Conservation (phyloP, 345 rosid species). For the Gossypium australe region DNA sequence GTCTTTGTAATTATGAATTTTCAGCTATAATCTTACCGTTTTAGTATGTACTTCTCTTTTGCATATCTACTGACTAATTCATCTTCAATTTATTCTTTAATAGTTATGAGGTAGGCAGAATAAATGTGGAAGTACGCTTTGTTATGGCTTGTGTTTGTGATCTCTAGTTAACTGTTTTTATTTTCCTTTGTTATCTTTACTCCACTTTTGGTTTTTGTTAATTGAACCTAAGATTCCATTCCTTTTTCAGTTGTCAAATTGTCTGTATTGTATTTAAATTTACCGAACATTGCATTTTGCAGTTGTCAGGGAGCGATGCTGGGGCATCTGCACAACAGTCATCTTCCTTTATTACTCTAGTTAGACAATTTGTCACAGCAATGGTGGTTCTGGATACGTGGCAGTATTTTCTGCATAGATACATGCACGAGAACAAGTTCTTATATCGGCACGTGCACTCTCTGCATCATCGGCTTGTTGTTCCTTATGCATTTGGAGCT, state of each 20-base stretch:
- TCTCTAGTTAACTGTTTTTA: background rate
- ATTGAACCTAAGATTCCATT: background rate
- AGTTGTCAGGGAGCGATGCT: slow-evolving; percentile 66
- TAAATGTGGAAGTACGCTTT: background rate
- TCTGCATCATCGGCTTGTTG: slow-evolving; percentile 74
- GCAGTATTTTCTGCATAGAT: slow-evolving; percentile 87
- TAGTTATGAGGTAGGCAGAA: background rate
- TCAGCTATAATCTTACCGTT: background rate
- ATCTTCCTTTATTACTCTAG: slow-evolving; percentile 46
- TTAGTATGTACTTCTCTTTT: too few species aligned
- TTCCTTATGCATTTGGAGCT: slow-evolving; percentile 86
- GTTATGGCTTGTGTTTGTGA: background rate
- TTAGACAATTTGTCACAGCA: slow-evolving; percentile 60
- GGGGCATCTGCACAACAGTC: slow-evolving; percentile 27
- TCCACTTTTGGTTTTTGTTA: background rate
- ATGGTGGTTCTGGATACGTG: slow-evolving; percentile 77
- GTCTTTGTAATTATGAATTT: background rate
- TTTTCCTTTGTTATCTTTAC: too few species aligned
- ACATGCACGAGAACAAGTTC: slow-evolving; percentile 79
- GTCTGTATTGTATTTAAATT: background rate
- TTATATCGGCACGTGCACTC: slow-evolving; percentile 76
- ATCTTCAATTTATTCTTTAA: background rate
- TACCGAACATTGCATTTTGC: slow-evolving; percentile 8
- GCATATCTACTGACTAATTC: background rate
- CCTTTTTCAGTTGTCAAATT: background rate